Conservation (phyloP, 2,329 filamentous ascomycete genomes). For the Neoascochyta sp. region DNA sequence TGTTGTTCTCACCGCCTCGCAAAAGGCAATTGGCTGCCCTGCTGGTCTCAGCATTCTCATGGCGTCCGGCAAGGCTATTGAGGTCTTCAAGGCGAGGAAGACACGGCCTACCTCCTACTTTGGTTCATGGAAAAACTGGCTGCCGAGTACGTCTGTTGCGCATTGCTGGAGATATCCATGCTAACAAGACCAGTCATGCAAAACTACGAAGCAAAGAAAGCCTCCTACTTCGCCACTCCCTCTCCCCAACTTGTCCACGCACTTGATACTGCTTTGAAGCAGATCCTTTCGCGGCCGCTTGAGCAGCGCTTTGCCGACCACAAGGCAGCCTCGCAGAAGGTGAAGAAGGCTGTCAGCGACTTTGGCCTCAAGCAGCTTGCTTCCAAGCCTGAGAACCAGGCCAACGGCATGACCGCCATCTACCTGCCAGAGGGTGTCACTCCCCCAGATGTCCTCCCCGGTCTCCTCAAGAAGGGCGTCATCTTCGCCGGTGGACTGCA, state of each 20-base stretch:
- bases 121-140: conserved; percentile 95
- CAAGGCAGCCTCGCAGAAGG: conserved; percentile 71
- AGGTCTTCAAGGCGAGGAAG: conserved; percentile 75
- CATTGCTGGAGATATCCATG: not conserved
- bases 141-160: conserved; percentile 61
- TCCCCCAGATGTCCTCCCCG: conserved; percentile 79
- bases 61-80: conserved; percentile 83
- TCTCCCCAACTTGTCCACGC: conserved; percentile 92
- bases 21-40: conserved; percentile 95
- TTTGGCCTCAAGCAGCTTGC: conserved; percentile 87
- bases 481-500: conserved; percentile 94
- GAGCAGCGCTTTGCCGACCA: conserved; percentile 81
- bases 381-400: conserved; percentile 80
- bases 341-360: conserved; percentile 78
- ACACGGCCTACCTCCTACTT: conserved; percentile 85
- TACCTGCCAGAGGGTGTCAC: conserved; percentile 84
- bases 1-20: conserved; percentile 86
- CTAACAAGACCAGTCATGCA: conserved; percentile 70
- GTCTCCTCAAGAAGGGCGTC: conserved; percentile 78
- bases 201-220: conserved; percentile 97
- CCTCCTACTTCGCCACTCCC: conserved; percentile 96
- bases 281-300: conserved; percentile 78
- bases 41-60: conserved; percentile 93
- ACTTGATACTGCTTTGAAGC: conserved; percentile 80
- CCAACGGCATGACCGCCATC: conserved; percentile 96